Percentiles rank a stretch among this genome's conserved stretches.
Evolutionary conservation across 129 eudicot genomes (phyloP).

Genomic region (Saposhnikovia divaricata): DNA sequence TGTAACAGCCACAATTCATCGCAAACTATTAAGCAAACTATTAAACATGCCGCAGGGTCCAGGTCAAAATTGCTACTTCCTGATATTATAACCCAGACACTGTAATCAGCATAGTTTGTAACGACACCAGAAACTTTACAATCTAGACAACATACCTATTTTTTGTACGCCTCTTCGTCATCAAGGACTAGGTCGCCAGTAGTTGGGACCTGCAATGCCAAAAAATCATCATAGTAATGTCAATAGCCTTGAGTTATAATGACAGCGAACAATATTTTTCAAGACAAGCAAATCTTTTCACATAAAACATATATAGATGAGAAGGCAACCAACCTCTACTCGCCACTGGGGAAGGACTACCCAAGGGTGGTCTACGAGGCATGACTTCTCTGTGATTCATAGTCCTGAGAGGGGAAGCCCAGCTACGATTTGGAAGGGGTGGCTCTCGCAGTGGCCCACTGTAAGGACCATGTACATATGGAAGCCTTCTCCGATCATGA

Average conservation of each 20-base stretch:
- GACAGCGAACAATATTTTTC: background rate
- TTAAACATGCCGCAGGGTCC: background rate
- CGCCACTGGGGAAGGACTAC: constrained; percentile 58
- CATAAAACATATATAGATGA: background rate
- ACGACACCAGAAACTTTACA: background rate
- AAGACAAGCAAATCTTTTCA: background rate
- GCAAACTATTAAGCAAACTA: background rate
- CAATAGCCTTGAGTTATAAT: background rate
- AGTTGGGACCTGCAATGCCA: constrained; percentile 53
- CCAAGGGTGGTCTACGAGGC: constrained; percentile 65
- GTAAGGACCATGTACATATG: constrained; percentile 34
- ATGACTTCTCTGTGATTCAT: constrained; percentile 51
- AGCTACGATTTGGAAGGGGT: constrained; percentile 35
- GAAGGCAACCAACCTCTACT: constrained; percentile 48
- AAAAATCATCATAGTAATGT: background rate
- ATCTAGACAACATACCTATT: constrained; percentile 13
- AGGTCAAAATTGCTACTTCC: constrained; percentile 12
- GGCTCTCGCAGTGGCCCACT: constrained; percentile 56
- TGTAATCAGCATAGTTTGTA: constrained; percentile 13
- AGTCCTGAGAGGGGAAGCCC: constrained; percentile 56
- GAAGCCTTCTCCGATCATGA: constrained; percentile 44
- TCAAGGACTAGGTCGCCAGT: constrained; percentile 65
- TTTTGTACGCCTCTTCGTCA: background rate
- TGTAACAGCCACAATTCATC: constrained; percentile 4
- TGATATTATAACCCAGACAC: background rate